phyloP scores from a whole-genome alignment of 148 eudicot genomes.

The Limonium bicolor region DNA sequence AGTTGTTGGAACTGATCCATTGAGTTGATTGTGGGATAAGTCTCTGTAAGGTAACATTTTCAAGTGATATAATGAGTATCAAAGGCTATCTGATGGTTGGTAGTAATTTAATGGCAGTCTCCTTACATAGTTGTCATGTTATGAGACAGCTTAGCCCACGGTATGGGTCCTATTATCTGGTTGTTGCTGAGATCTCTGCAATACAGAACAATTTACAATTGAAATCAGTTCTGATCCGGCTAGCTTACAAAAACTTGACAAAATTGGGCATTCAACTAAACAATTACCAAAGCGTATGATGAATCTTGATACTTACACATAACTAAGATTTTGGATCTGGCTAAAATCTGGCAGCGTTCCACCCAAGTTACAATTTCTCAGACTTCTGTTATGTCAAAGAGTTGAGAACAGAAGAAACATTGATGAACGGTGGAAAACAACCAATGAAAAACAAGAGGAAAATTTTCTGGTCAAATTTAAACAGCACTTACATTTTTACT shows the following conservation, averaged over 20 bases:
- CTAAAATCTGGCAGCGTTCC: slow-evolving; percentile 78
- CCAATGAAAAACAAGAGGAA: neutral
- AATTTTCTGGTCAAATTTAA: neutral
- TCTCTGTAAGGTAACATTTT: slow-evolving; percentile 22
- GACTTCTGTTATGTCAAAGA: slow-evolving; percentile 47
- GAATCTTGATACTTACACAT: slow-evolving; percentile 80
- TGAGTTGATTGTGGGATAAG: slow-evolving; percentile 56
- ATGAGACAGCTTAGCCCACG: slow-evolving; percentile 42
- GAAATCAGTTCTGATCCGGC: too few species aligned
- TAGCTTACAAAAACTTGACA: too few species aligned
- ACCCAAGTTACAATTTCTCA: slow-evolving; percentile 67
- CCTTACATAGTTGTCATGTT: slow-evolving; percentile 69
- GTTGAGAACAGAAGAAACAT: neutral
- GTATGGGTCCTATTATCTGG: slow-evolving; percentile 56
- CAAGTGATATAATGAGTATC: neutral
- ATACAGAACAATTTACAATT: slow-evolving; percentile 6
- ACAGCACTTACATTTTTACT: slow-evolving; percentile 33
- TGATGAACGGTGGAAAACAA: neutral
- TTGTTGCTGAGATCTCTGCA: slow-evolving; percentile 76
- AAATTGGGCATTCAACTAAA: too few species aligned
- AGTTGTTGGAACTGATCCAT: slow-evolving; percentile 57
- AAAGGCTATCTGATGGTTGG: neutral
- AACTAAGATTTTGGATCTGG: slow-evolving; percentile 40
- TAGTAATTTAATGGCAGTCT: neutral
- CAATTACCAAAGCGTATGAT: too few species aligned